Conservation (phyloP, 352 stramenopile genomes). For the Pythium rishiriense region DNA sequence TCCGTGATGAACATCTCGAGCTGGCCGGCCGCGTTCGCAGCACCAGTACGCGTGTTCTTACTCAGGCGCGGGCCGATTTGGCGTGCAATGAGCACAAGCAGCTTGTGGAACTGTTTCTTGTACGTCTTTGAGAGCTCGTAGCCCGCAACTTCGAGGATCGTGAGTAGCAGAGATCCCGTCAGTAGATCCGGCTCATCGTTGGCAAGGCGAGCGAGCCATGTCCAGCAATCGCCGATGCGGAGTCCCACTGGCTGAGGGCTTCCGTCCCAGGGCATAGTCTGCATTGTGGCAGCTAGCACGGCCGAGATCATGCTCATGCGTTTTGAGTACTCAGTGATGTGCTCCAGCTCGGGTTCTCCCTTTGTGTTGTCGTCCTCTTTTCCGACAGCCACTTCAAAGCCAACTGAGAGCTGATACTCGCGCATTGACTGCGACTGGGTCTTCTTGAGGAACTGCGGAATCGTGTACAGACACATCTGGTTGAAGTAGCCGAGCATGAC, state of each 20-base stretch:
- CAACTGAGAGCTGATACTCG: constrained; percentile 67
- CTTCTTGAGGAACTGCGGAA: constrained; percentile 61
- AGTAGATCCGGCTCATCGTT: constrained; percentile 76
- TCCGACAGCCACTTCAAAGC: constrained; percentile 64
- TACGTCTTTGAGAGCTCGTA: constrained; percentile 66
- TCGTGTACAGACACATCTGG: constrained; percentile 74
- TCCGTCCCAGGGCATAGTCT: constrained; percentile 62
- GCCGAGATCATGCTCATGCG: constrained; percentile 80
- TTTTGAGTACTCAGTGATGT: constrained; percentile 76
- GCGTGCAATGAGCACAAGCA: constrained; percentile 64
- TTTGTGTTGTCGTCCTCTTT: constrained; percentile 44
- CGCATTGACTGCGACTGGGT: constrained; percentile 46
- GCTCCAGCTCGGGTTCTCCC: constrained; percentile 59
- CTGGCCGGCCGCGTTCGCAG: constrained; percentile 70
- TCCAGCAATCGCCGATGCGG: constrained; percentile 67
- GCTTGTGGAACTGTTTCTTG: constrained; percentile 79
- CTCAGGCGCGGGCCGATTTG: constrained; percentile 66
- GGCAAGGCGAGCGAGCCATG: constrained; percentile 64
- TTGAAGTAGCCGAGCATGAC: constrained; percentile 74
- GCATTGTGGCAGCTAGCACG: constrained; percentile 67
- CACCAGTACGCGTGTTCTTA: constrained; percentile 74
- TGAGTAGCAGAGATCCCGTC: constrained; percentile 65
- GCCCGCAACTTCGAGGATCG: constrained; percentile 76
- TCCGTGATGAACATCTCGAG: constrained; percentile 73
- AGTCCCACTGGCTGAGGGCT: constrained; percentile 55